These are phyloP conservation scores for Marasmius fiardii DNA, from an alignment of 1,284 basidiomycete species.

Conservation along the genomic window DNA sequence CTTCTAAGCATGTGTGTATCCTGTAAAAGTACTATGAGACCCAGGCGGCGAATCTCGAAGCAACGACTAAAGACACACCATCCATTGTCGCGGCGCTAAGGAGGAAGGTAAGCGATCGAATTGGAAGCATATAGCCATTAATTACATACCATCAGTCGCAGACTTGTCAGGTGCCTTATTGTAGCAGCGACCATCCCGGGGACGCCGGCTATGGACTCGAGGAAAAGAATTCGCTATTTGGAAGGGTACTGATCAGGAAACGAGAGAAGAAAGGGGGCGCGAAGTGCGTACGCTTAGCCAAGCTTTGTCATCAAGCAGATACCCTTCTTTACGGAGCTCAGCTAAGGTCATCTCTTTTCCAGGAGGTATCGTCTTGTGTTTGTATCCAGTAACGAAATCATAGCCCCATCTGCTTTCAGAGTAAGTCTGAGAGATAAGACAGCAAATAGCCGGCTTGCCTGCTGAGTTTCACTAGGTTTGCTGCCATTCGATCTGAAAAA, in stretches of 20 bases:
- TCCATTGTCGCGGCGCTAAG: constrained; percentile 81
- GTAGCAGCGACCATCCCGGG: constrained; percentile 94
- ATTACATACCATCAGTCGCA: constrained; percentile 70
- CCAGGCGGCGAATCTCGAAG: background rate
- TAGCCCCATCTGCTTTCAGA: constrained; percentile 51
- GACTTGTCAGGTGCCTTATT: constrained; percentile 77
- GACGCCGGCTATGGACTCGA: constrained; percentile 91
- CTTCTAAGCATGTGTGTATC: constrained; percentile 80
- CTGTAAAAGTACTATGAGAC: constrained; percentile 39
- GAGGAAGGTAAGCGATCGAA: constrained; percentile 8
- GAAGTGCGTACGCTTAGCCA: constrained; percentile 67
- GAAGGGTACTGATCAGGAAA: background rate
- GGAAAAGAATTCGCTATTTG: constrained; percentile 76
- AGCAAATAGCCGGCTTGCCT: constrained; percentile 33
- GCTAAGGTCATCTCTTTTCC: constrained; percentile 59
- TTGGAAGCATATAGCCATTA: constrained; percentile 3
- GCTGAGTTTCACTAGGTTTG: constrained; percentile 54
- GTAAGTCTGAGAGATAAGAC: background rate
- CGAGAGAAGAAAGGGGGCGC: background rate
- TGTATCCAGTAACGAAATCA: constrained; percentile 80
- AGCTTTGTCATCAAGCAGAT: constrained; percentile 67
- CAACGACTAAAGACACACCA: constrained; percentile 44
- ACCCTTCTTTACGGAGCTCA: constrained; percentile 70
- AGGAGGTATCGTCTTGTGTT: constrained; percentile 64
- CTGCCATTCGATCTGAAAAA: constrained; percentile 71